Evolutionary conservation across 1,139 yeast species (phyloP).

Genomic region (Taphrina confusa): DNA sequence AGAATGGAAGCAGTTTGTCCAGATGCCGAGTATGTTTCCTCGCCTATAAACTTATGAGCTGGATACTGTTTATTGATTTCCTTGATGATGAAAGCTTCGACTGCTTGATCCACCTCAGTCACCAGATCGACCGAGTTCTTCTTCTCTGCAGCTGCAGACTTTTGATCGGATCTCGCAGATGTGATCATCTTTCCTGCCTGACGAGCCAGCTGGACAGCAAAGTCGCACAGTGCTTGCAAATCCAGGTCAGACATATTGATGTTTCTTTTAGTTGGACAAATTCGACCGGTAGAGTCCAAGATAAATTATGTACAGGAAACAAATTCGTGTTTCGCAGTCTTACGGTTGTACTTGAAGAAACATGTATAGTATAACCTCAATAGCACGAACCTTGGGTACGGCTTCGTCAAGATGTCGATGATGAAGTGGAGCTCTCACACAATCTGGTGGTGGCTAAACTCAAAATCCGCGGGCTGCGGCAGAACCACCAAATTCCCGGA

Average conservation of each 20-base stretch:
- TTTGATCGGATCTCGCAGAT: constrained; percentile 40
- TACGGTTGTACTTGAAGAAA: too few relatives aligned
- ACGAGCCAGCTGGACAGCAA: constrained; percentile 55
- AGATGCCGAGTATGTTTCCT: constrained; percentile 52
- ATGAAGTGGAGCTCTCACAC: too few relatives aligned
- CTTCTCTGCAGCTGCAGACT: constrained; percentile 32
- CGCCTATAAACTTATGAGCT: constrained; percentile 57
- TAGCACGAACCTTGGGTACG: too few relatives aligned
- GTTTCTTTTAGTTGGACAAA: too few relatives aligned
- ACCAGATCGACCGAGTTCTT: constrained; percentile 56
- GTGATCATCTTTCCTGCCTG: constrained; percentile 56
- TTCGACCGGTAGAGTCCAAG: too few relatives aligned
- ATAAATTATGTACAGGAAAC: too few relatives aligned
- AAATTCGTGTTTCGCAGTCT: too few relatives aligned
- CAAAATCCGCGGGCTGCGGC: too few relatives aligned
- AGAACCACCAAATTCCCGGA: too few relatives aligned
- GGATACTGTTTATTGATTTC: constrained; percentile 51
- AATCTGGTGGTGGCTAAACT: too few relatives aligned
- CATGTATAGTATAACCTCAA: too few relatives aligned
- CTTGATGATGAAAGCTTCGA: constrained; percentile 53
- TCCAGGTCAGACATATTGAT: constrained; percentile 40
- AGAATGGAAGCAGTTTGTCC: constrained; percentile 52
- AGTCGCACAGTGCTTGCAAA: constrained; percentile 49
- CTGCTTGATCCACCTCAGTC: constrained; percentile 59
- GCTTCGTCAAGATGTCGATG: too few relatives aligned